Evolutionary conservation across 768 basidiomycete genomes (phyloP).

Genomic region (Saitozyma podzolica): DNA sequence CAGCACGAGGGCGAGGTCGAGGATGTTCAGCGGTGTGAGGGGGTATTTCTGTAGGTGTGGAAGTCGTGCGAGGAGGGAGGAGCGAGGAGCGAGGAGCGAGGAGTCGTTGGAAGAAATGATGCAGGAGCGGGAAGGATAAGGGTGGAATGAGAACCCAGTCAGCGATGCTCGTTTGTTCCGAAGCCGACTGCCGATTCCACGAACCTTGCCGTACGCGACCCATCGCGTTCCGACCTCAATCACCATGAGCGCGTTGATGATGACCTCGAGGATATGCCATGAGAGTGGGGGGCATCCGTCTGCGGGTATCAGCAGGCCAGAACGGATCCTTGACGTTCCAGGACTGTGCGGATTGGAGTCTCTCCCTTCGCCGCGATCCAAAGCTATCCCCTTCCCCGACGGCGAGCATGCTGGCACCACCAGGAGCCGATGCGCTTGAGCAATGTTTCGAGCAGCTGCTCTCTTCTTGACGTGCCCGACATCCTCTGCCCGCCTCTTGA

Average conservation of each 20-base stretch:
- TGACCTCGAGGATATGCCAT: conserved; percentile 52
- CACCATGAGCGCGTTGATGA: conserved; percentile 72
- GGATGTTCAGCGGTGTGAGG: conserved; percentile 66
- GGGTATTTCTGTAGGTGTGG: conserved; percentile 44
- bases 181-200: conserved; percentile 45
- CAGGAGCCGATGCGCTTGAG: too few relatives aligned
- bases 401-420: too few relatives aligned
- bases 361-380: background rate
- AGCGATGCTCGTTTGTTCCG: background rate
- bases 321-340: background rate
- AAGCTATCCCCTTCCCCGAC: background rate
- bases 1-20: conserved; percentile 81
- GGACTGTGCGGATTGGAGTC: background rate
- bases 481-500: background rate
- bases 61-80: background rate
- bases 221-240: conserved; percentile 87
- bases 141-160: background rate
- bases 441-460: background rate
- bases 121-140: background rate
- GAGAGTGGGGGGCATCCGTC: conserved; percentile 43
- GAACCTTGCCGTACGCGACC: conserved; percentile 86
- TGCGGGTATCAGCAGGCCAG: conserved; percentile 4
- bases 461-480: background rate
- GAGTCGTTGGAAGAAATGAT: background rate
- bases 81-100: too few relatives aligned